A percentile compares a stretch with the other conserved stretches of the same genome.
Evolutionary conservation across 768 basidiomycete species (phyloP).

Genomic region (Dentipellis fragilis): DNA sequence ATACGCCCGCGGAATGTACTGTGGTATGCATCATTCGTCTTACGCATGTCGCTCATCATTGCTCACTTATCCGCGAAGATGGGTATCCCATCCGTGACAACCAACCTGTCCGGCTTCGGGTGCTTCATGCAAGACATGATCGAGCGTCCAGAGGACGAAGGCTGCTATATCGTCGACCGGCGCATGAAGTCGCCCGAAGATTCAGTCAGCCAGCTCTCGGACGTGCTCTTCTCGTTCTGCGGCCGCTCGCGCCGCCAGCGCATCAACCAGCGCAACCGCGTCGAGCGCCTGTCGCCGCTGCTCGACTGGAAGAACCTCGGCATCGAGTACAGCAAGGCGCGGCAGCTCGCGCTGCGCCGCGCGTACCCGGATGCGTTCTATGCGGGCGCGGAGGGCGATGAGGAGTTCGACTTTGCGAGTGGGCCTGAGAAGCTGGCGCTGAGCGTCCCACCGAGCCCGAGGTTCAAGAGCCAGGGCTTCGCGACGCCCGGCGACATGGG

Average conservation of each 20-base stretch:
- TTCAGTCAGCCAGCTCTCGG: constrained; percentile 75
- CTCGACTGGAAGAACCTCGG: constrained; percentile 99
- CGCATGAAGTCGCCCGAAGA: constrained; percentile 86
- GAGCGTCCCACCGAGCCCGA: constrained; percentile 82
- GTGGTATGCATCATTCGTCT: constrained; percentile 47
- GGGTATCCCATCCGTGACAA: constrained; percentile 96
- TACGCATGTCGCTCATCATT: neutral
- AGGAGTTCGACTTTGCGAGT: constrained; percentile 44
- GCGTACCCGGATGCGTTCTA: constrained; percentile 95
- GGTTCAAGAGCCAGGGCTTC: constrained; percentile 58
- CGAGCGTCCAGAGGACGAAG: constrained; percentile 88
- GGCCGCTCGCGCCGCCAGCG: constrained; percentile 88
- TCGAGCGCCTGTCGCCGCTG: constrained; percentile 86
- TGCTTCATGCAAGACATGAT: constrained; percentile 99
- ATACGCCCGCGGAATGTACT: constrained; percentile 98
- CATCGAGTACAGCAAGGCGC: constrained; percentile 91
- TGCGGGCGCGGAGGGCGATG: constrained; percentile 45
- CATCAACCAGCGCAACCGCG: constrained; percentile 97
- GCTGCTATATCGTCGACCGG: constrained; percentile 94
- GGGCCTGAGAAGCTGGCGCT: constrained; percentile 66
- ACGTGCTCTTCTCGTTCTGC: constrained; percentile 65
- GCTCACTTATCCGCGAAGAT: constrained; percentile 40
- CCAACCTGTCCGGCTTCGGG: constrained; percentile 96
- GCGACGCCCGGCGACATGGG: constrained; percentile 93
- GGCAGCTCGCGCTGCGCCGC: constrained; percentile 82